Percentiles rank a stretch among this genome's conserved stretches.
Conservation (phyloP, 2,329 filamentous ascomycete species). For the Fonsecaea pedrosoi region DNA sequence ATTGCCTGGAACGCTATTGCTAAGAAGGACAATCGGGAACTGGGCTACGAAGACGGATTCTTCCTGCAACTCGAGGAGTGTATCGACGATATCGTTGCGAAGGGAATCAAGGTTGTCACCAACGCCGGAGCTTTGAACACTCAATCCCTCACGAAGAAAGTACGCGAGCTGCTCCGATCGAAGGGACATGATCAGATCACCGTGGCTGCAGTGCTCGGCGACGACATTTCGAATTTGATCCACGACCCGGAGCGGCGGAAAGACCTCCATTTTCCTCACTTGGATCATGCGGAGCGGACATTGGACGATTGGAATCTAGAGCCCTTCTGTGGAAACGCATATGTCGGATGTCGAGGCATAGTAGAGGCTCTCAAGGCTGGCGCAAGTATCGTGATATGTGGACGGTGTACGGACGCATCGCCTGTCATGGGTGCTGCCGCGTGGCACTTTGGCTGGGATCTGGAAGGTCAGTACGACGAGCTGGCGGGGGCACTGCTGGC, state of each 20-base stretch:
- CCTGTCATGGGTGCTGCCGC: conserved; percentile 39
- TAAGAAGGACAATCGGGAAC: conserved; percentile 30
- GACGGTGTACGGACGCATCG: conserved; percentile 43
- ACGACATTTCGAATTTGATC: conserved; percentile 10
- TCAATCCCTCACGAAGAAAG: conserved; percentile 6
- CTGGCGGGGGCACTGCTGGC: too few relatives aligned
- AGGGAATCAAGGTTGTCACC: conserved; percentile 35
- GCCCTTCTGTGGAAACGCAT: conserved; percentile 44
- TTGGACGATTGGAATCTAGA: conserved; percentile 9
- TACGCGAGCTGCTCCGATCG: conserved; percentile 14
- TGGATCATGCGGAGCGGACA: conserved; percentile 11
- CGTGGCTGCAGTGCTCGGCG: conserved; percentile 11
- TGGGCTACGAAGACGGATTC: conserved; percentile 41
- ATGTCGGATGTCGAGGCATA: conserved; percentile 58
- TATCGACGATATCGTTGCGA: conserved; percentile 16
- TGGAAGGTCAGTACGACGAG: too few relatives aligned
- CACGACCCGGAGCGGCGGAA: conserved; percentile 1
- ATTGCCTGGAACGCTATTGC: conserved; percentile 53
- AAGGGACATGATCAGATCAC: neutral
- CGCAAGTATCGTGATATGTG: conserved; percentile 45
- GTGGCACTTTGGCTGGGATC: conserved; percentile 36
- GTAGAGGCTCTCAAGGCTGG: conserved; percentile 41
- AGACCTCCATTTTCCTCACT: neutral
- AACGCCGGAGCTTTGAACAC: conserved; percentile 38
- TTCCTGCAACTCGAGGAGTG: conserved; percentile 31